Base-by-base conservation (phyloP, 768 basidiomycete genomes). In the Hericium erinaceus region DNA sequence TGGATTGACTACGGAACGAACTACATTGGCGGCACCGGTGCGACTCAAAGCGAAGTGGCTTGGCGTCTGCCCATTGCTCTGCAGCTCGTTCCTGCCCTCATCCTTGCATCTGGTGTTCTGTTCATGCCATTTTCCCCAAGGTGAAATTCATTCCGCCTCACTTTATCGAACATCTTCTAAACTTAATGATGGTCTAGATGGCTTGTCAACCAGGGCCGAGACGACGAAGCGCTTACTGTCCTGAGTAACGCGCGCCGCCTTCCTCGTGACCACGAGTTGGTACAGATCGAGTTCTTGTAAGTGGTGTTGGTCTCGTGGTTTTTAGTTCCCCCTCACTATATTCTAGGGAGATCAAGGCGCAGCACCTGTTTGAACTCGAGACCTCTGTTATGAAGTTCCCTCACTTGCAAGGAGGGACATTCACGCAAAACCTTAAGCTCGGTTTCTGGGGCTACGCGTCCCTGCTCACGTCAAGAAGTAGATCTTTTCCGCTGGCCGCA, bases 41-140 rank as follows among this genome's bases (percentile, higher is more conserved):
- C 60, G 0, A 69, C 69, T 7, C 87, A 89, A 64, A 76, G 72
- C 54, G 80, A 84, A 64, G 83, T 85, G 24, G 84, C 89, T 4
- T 91, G 89, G 88, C 77, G 86, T 53, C 72, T 92, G 55, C 86
- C 89, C 2, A 73, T 91, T 6, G 85, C 77, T 18, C 76, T 91
- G 15, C 89, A 92, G 63, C 75, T 90, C 52, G 79, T 84, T 2
- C 89, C 89, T 13, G 89, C 87, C 13, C 50, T 89, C 38, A 75
- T 88, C 58, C 79, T 92, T 24, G 84, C 83, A 28, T 64, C 78
- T 39, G 89, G 89, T 4, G 83, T 88, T 44, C 56, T 85, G 51
- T 89, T 85, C 68, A 83, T 91, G 80, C 89, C 89, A 1, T 87
- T 86, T 73, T 88, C 85, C 18, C 89, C 89, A 15, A 74, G 86